Percentiles rank a stretch among this genome's conserved stretches.
phyloP scores from a whole-genome alignment of 1,139 yeast species.

The Zygosaccharomyces sapae region DNA sequence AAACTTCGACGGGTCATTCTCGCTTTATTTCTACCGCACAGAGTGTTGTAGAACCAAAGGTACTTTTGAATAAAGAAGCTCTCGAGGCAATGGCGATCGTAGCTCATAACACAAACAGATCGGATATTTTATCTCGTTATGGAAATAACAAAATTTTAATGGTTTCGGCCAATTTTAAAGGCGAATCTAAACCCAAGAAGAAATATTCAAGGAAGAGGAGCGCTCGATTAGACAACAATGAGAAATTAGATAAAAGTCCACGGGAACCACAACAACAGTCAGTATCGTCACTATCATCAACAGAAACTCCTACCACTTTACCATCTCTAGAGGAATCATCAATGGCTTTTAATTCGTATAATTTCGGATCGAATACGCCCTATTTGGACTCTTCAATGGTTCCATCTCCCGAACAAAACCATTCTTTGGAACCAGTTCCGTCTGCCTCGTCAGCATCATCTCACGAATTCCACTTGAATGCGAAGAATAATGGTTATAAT shows the following conservation, averaged over 20 bases:
- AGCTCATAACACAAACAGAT: slow-evolving; percentile 27
- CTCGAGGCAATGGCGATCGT: slow-evolving; percentile 36
- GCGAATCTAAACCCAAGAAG: slow-evolving; percentile 13
- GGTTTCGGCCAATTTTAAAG: slow-evolving; percentile 29
- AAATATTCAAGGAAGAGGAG: slow-evolving; percentile 7
- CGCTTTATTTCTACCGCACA: slow-evolving; percentile 36
- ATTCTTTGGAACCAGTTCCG: slow-evolving; percentile 15
- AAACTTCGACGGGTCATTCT: slow-evolving; percentile 35
- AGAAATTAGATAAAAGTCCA: slow-evolving; percentile 3
- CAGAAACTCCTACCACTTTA: slow-evolving; percentile 6
- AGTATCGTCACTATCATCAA: not conserved
- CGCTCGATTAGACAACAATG: not conserved
- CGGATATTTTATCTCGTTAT: slow-evolving; percentile 24
- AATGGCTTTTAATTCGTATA: slow-evolving; percentile 5
- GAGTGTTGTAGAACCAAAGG: slow-evolving; percentile 34
- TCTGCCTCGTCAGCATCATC: slow-evolving; percentile 17
- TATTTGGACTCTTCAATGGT: slow-evolving; percentile 12
- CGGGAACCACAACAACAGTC: not conserved
- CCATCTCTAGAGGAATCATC: slow-evolving; percentile 8
- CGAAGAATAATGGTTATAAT: not conserved
- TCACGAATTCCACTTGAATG: slow-evolving; percentile 8
- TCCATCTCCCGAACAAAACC: slow-evolving; percentile 14
- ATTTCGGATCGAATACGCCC: slow-evolving; percentile 11
- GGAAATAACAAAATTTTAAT: slow-evolving; percentile 29
- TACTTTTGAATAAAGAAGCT: slow-evolving; percentile 33